These are phyloP conservation scores for Albugo candida DNA, from an alignment of 352 stramenopile genomes.

Conservation along the genomic window DNA sequence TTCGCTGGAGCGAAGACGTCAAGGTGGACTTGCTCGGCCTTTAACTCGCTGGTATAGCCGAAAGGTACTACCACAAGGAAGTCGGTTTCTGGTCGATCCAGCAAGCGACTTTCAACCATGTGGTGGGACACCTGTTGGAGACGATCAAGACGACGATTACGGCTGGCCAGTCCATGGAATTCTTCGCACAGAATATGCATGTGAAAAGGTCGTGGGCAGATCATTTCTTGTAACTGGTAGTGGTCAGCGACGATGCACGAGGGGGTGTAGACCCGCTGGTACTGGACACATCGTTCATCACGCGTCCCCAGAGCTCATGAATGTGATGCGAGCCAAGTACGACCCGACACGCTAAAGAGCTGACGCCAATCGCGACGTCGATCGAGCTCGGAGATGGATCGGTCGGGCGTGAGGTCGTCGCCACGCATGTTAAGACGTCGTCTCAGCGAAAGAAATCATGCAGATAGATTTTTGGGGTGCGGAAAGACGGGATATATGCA, in stretches of 20 bases:
- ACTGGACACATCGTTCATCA: conserved; percentile 10
- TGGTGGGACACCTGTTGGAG: conserved; percentile 4
- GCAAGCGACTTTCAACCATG: conserved; percentile 1
- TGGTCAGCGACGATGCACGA: conserved; percentile 1
- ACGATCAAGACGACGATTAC: conserved; percentile 8
- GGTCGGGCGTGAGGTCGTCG: no score
- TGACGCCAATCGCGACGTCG: conserved; percentile 6
- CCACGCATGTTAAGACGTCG: no score
- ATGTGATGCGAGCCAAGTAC: conserved; percentile 2
- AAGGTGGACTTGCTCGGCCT: conserved; percentile 1
- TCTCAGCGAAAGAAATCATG: no score
- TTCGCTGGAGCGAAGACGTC: neutral
- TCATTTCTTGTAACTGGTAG: conserved; percentile 9
- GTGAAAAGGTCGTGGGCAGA: conserved; percentile 3
- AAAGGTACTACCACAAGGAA: conserved; percentile 7
- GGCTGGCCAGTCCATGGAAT: conserved; percentile 4
- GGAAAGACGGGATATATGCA: no score
- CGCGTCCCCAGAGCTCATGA: neutral
- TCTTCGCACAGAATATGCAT: conserved; percentile 6
- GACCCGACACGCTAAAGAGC: conserved; percentile 8
- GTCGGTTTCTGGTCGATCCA: conserved; percentile 5
- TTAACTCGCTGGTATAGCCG: neutral
- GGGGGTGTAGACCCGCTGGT: neutral
- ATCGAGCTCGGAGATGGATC: no score
- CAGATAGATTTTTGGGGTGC: no score